phyloP scores from a whole-genome alignment of 2,329 filamentous ascomycete species.

The Immersiporthe knoxdaviesiana region DNA sequence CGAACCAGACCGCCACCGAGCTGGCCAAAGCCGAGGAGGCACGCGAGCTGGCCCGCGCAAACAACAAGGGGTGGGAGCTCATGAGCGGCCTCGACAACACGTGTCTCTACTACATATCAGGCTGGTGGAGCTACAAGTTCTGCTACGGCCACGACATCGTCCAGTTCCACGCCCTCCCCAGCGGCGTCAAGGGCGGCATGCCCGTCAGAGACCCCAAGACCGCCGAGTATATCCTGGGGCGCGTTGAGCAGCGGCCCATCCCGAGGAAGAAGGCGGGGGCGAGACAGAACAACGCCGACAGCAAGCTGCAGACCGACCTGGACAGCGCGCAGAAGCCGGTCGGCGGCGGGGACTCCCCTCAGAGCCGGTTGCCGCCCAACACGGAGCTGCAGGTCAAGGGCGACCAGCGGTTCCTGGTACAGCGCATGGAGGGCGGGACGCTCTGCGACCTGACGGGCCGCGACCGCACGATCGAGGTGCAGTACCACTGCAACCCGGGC shows the following conservation, averaged over 20 bases:
- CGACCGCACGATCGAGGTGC: conserved; percentile 81
- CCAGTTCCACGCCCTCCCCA: conserved; percentile 85
- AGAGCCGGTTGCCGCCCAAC: conserved; percentile 42
- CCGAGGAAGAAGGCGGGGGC: conserved; percentile 36
- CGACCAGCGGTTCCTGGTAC: conserved; percentile 83
- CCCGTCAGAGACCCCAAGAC: conserved; percentile 78
- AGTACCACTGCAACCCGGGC: conserved; percentile 78
- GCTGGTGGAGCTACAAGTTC: conserved; percentile 97
- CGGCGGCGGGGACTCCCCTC: background rate
- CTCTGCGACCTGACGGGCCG: conserved; percentile 84
- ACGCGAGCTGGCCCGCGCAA: conserved; percentile 77
- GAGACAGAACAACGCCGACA: conserved; percentile 29
- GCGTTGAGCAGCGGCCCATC: conserved; percentile 39
- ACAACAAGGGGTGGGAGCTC: conserved; percentile 77
- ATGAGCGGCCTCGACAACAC: conserved; percentile 75
- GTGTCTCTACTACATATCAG: conserved; percentile 80
- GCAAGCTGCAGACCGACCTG: conserved; percentile 40
- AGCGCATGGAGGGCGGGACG: conserved; percentile 78
- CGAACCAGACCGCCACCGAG: conserved; percentile 69
- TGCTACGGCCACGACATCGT: conserved; percentile 87
- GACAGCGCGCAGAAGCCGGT: conserved; percentile 27
- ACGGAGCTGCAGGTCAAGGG: conserved; percentile 80
- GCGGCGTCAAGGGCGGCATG: conserved; percentile 67
- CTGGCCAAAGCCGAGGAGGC: conserved; percentile 74
- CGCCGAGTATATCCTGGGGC: conserved; percentile 77